Evolutionary conservation across 495 filamentous ascomycete species (phyloP), one percentile per base, ranked within the genome.

Genomic region (Xylaria bambusicola): DNA sequence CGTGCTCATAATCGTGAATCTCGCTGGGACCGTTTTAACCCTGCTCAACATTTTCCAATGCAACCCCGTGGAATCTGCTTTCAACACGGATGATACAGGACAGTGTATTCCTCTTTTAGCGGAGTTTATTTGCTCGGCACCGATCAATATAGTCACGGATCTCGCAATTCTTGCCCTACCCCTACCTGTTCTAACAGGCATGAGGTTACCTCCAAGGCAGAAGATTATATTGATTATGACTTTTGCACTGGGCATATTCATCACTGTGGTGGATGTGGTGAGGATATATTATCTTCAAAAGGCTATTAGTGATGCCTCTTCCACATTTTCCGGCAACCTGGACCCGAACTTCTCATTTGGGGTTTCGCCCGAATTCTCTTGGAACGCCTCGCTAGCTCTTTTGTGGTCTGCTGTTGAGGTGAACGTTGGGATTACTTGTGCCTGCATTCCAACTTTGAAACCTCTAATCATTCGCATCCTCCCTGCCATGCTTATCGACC

Each of bases 391-490:
- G 3, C 71, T 91, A 1, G 88, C 91, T 0, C 89, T 95, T 68
- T 92, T 96, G 88, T 97, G 92, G 92, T 93, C 89, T 17, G 89
- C 86, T 8, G 83, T 97, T 59, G 92, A 96, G 71, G 91, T 96
- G 71, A 92, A 96, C 64, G 79, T 92, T 7, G 92, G 92, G 7
- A 89, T 96, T 55, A 88, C 93, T 41, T 94, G 90, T 58, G 92
- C 86, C 47, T 96, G 91, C 64, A 87, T 96, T 26, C 93, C 92
- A 13, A 93, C 88, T 18, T 75, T 96, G 61, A 97, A 96, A 66
- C 93, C 93, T 13, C 78, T 97, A 17, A 85, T 91, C 55, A 83
- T 89, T 42, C 83, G 84, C 9, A 82, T 94, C 47, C 70, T 93
- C 21, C 93, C 93, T 4, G 79, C 83, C 42, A 79, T 94, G 75